Evolutionary conservation across 352 stramenopile genomes (phyloP), one percentile per base, ranked within the genome.

Genomic region (Pythium monospermum): DNA sequence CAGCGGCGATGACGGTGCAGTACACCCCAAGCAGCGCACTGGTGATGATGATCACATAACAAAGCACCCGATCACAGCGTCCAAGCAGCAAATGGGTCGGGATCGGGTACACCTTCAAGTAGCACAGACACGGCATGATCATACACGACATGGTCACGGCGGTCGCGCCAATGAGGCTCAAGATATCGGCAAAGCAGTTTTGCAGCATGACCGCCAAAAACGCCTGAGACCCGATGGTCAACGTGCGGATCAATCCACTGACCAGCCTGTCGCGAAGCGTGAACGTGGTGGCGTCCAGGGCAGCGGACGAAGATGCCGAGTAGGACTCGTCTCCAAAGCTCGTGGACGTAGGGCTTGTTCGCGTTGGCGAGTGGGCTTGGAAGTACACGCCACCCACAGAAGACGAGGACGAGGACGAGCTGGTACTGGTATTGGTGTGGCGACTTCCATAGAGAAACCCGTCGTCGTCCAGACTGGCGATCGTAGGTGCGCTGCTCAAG

Each of bases 101-200:
- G 36, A 82, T 87, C 15, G 75, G 71, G 40, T 87, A 71, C 12
- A 86, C 61, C 15, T 76, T 71, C n/a, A 89, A 56, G 51, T 85
- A 87, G 62, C 78, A 87, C 27, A 87, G 49, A 38, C 78, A 87
- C 27, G 73, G 78, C 78, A 89, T 89, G 60, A 87, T 70, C 75
- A 87, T 84, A 44, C 75, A 89, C 38, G 73, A 86, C 6, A 83
- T 31, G 1, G 78, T 82, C 45, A 89, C 67, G 3, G 75, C 67
- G 12, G 75, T 89, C 11, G 75, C 64, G 3, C 73, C 75, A 31
- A 89, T 87, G 19, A 87, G 67, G 37, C 73, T 85, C 39, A 86
- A 49, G 42, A 87, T 81, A 36, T 87, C 73, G 15, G 54, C 64
- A 49, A 87, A 87, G n/a, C 73, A 89, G n/a, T 68, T 62, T 48